Conservation (phyloP, 805 yeast species). For the Cyberlindnera nakhonratchasimensis region DNA sequence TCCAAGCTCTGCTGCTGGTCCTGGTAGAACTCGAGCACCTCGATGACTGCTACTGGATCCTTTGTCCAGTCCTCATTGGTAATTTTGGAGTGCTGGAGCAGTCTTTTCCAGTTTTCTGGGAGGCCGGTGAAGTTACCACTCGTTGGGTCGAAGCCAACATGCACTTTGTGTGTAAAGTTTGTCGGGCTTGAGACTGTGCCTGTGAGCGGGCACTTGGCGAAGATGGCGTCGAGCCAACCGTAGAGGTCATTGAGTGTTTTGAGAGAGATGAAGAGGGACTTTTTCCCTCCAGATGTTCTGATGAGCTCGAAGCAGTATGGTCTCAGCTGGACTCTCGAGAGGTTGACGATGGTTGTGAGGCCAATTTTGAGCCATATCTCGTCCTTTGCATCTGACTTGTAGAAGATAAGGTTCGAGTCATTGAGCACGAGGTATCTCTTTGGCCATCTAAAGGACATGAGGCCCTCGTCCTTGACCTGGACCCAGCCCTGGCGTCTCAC, state of each 20-base stretch:
- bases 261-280: conserved; percentile 69
- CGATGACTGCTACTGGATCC: conserved; percentile 94
- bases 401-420: conserved; percentile 72
- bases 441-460: conserved; percentile 88
- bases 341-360: conserved; percentile 54
- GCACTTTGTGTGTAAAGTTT: conserved; percentile 91
- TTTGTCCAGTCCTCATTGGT: conserved; percentile 88
- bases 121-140: conserved; percentile 87
- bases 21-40: conserved; percentile 77
- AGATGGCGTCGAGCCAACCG: conserved; percentile 88
- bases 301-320: conserved; percentile 81
- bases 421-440: conserved; percentile 76
- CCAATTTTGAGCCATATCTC: conserved; percentile 53
- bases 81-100: conserved; percentile 82
- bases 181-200: conserved; percentile 84
- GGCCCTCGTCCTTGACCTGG: conserved; percentile 87
- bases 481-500: conserved; percentile 73
- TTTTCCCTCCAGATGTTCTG: conserved; percentile 35
- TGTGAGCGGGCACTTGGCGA: conserved; percentile 64
- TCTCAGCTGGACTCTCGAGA: conserved; percentile 65
- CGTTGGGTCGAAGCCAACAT: conserved; percentile 82
- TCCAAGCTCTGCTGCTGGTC: conserved; percentile 31
- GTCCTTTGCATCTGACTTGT: conserved; percentile 56
- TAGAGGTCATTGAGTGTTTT: conserved; percentile 77
- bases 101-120: conserved; percentile 90